phyloP scores from a whole-genome alignment of 805 yeast species.

The Alloascoidea hylecoeti region DNA sequence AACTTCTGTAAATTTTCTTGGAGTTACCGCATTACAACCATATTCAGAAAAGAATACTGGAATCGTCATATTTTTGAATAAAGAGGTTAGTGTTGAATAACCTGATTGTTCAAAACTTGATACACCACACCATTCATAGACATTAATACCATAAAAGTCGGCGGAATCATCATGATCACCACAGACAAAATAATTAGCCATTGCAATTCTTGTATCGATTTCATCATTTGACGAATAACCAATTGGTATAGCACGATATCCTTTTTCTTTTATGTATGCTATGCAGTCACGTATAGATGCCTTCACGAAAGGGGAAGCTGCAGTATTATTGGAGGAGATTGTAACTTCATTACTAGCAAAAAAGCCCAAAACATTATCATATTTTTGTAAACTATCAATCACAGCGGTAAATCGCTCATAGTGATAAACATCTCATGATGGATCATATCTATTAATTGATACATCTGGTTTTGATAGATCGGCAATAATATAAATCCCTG shows the following conservation, averaged over 20 bases:
- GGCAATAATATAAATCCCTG: constrained; percentile 84
- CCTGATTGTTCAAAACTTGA: constrained; percentile 50
- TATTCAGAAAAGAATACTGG: constrained; percentile 83
- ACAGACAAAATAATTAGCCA: constrained; percentile 82
- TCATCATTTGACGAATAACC: constrained; percentile 94
- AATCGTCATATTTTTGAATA: constrained; percentile 56
- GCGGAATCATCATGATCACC: constrained; percentile 47
- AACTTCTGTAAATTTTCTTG: constrained; percentile 70
- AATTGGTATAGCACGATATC: constrained; percentile 74
- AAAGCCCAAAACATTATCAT: constrained; percentile 79
- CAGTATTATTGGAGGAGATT: constrained; percentile 67
- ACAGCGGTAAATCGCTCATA: constrained; percentile 71
- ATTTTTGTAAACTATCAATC: constrained; percentile 64
- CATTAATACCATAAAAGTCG: constrained; percentile 76
- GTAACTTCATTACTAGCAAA: constrained; percentile 98
- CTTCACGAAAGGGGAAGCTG: constrained; percentile 88
- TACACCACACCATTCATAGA: constrained; percentile 81
- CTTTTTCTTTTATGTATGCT: constrained; percentile 48
- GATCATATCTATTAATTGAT: constrained; percentile 66
- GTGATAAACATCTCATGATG: constrained; percentile 62
- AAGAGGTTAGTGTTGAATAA: constrained; percentile 54
- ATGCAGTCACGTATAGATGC: constrained; percentile 91
- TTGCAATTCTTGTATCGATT: constrained; percentile 55
- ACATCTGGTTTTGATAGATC: constrained; percentile 79
- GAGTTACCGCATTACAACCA: constrained; percentile 66